Evolutionary conservation across 2,329 filamentous ascomycete genomes (phyloP).

Genomic region (Fonsecaea erecta): DNA sequence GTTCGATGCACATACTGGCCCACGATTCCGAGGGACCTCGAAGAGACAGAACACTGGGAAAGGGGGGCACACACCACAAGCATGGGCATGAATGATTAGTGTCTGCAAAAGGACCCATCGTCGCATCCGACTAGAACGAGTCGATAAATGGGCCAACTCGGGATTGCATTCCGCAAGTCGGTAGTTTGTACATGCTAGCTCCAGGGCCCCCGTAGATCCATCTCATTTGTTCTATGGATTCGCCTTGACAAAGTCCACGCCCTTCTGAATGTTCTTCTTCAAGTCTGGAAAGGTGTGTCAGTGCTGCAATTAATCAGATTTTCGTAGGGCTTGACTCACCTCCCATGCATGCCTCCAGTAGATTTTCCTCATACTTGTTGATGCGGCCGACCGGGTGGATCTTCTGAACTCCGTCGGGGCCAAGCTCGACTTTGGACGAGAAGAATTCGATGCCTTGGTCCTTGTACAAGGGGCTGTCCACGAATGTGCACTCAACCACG

Average conservation of each 20-base stretch:
- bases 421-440: slow-evolving; percentile 91
- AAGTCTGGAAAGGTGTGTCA: slow-evolving; percentile 41
- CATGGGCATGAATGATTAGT: not conserved
- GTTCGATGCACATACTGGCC: not conserved
- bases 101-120: slow-evolving; percentile 2
- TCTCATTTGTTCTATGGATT: slow-evolving; percentile 52
- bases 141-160: not conserved
- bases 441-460: slow-evolving; percentile 98
- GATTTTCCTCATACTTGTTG: slow-evolving; percentile 82
- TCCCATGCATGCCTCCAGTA: slow-evolving; percentile 80
- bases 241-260: slow-evolving; percentile 68
- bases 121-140: slow-evolving; percentile 17
- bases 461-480: slow-evolving; percentile 97
- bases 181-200: slow-evolving; percentile 28
- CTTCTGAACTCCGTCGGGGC: slow-evolving; percentile 94
- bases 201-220: not conserved
- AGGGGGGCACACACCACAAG: not conserved
- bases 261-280: slow-evolving; percentile 88
- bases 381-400: slow-evolving; percentile 85
- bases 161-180: slow-evolving; percentile 3
- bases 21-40: not conserved
- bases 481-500: slow-evolving; percentile 93
- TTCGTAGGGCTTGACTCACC: slow-evolving; percentile 44
- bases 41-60: not conserved
- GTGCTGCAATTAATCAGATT: slow-evolving; percentile 19